Evolutionary conservation across 306 rosid genomes (phyloP), one percentile per base, ranked within the genome.

Genomic region (Sechiopsis laciniata): DNA sequence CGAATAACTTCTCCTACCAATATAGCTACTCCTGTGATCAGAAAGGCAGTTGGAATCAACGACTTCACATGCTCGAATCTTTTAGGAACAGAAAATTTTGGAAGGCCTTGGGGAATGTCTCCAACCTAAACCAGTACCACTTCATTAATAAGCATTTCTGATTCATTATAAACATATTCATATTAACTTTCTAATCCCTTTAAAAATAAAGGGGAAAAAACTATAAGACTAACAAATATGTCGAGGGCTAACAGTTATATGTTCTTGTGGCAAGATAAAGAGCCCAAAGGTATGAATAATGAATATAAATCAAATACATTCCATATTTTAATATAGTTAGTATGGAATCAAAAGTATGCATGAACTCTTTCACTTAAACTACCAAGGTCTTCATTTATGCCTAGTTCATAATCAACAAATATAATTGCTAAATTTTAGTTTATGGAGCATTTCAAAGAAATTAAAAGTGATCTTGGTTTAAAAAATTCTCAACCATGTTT

Each of bases 21-120:
- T 83, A 94, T 94, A 60, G 98, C 98, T 53, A 94, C 98, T 55
- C 97, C 96, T 65, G 98, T 94, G 72, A 94, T 90, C 66, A 94
- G 92, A 84, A 85, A 32, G 67, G 98, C 96, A 46, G 98, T 94
- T 42, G 98, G 96, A 81, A 94, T 90, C 82, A 94, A 87, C 75
- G 98, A 86, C 71, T 58, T 51, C 16, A 85, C 86, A 80, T 85
- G 82, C 74, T 79, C 85, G 37, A 94, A 90, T 67, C 87, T 85
- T 78, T 82, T 94, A 11, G 98, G 98, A 77, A 94, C 74, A 72
- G 97, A 86, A 86, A 94, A 94, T 12, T 22, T 71, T 81, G 98
- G 98, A 64, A 94, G 88, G 73, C 98, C 98, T 70, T 89, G 92
- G 21, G 98, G 98, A 80, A 94, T 90, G 20, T 86, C 97, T 78